Evolutionary conservation across 352 stramenopile genomes (phyloP), one percentile per base, ranked within the genome.

Genomic region (Phytopythium oedochilum): DNA sequence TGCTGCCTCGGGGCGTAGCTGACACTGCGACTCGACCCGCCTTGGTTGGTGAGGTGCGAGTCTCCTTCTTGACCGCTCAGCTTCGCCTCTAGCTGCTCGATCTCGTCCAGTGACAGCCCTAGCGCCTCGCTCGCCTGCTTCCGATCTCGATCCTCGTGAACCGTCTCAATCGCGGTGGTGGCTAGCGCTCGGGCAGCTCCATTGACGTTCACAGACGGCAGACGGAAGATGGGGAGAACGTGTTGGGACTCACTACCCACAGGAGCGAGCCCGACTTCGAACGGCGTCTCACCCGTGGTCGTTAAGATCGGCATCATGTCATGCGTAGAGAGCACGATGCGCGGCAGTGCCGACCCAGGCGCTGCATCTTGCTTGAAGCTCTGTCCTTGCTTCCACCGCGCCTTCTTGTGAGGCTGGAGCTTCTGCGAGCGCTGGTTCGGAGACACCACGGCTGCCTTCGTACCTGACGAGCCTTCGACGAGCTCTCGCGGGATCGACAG

Each of bases 241-340:
- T 71, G 59, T 31, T 64, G 52, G 23, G 77, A 57, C 35, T 71
- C 56, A 1, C 40, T 53, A 25, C 57, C 45, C 14, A 45, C 45
- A 15, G 42, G 35, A 7, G 71, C 68, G 23, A 93, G 61, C 7
- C 78, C 83, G 14, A 89, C 60, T 53, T 93, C 83, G 42, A 91
- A 90, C 6, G 83, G 75, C 0, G 83, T 89, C 57, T 93, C 78
- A 25, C 70, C 83, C 15, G 63, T 69, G 28, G 54, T 88, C 22
- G 80, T 91, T 12, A 93, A 58, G n/a, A 93, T 70, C 7, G 80
- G 81, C 0, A 93, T 64, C 46, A 93, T 80, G 32, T 90, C 75
- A 8, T 90, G 18, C 36, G 51, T 66, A 17, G 66, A 66, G n/a
- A 71, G 76, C 46, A 71, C 32, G 22, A 60, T 57, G 22, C 53